These are phyloP conservation scores for Fusarium tjaetaba DNA, from an alignment of 2,329 filamentous ascomycete genomes.

Conservation along the genomic window DNA sequence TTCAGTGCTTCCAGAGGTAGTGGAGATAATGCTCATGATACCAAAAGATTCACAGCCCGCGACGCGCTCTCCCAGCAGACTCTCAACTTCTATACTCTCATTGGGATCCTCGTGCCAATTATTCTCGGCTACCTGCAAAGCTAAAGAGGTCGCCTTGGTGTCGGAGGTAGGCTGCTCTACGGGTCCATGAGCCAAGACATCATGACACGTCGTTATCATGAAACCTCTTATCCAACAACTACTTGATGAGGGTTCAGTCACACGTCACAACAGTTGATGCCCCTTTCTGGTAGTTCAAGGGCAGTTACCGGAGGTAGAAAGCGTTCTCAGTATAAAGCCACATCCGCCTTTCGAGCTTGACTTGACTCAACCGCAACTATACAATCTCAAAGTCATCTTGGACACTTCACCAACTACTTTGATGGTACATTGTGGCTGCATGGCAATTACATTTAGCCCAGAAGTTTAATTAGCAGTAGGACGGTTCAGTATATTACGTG, in stretches of 20 bases:
- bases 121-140: neutral
- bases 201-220: neutral
- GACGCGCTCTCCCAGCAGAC: neutral
- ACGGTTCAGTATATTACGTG: no score
- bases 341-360: no score
- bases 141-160: neutral
- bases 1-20: neutral
- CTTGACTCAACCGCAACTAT: neutral
- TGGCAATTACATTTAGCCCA: neutral
- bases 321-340: neutral
- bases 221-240: neutral
- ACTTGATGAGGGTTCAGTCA: neutral
- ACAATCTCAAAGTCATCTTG: neutral
- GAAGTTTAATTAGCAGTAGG: neutral
- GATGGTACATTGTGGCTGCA: neutral
- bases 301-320: neutral
- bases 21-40: neutral
- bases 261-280: neutral
- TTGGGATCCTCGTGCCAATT: neutral
- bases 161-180: neutral
- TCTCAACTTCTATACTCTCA: neutral
- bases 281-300: neutral
- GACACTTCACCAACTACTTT: neutral
- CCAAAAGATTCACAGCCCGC: neutral
- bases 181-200: neutral